phyloP scores from a whole-genome alignment of 2,329 filamentous ascomycete species.

The Colletotrichum sp. region DNA sequence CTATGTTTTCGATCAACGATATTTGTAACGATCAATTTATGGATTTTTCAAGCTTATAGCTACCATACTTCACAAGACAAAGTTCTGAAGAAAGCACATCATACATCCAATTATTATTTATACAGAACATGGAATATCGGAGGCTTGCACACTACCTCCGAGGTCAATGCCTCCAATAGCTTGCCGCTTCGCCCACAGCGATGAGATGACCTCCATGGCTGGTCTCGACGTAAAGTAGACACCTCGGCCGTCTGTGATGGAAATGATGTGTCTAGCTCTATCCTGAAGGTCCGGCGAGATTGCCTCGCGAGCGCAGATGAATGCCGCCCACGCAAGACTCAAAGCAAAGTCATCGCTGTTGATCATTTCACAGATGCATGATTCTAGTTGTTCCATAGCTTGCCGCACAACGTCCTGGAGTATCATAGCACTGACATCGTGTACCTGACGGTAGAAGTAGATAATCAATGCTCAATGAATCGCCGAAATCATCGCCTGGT shows the following conservation, averaged over 20 bases:
- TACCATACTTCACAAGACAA: not conserved
- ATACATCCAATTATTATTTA: not conserved
- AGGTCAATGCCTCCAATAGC: constrained; percentile 4
- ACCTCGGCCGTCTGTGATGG: not conserved
- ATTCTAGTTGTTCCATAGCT: constrained; percentile 39
- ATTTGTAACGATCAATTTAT: not conserved
- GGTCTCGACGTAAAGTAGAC: not conserved
- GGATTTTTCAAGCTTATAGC: not conserved
- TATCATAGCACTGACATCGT: constrained; percentile 41
- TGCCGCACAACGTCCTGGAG: constrained; percentile 41
- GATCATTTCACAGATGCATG: constrained; percentile 32
- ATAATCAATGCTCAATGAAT: constrained; percentile 47
- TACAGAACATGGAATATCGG: not conserved
- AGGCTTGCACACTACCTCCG: not conserved
- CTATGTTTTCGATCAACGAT: not conserved
- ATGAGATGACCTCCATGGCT: not conserved
- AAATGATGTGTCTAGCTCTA: not conserved
- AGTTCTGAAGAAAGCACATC: not conserved
- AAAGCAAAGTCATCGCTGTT: constrained; percentile 40
- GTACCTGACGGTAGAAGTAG: constrained; percentile 49
- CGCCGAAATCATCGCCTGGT: constrained; percentile 36
- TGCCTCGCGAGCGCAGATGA: constrained; percentile 48
- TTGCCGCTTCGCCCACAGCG: not conserved
- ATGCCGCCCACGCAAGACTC: constrained; percentile 45
- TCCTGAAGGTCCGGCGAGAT: constrained; percentile 37